Conservation (phyloP, 176 grass and related monocot genomes). For the Ensete ventricosum region DNA sequence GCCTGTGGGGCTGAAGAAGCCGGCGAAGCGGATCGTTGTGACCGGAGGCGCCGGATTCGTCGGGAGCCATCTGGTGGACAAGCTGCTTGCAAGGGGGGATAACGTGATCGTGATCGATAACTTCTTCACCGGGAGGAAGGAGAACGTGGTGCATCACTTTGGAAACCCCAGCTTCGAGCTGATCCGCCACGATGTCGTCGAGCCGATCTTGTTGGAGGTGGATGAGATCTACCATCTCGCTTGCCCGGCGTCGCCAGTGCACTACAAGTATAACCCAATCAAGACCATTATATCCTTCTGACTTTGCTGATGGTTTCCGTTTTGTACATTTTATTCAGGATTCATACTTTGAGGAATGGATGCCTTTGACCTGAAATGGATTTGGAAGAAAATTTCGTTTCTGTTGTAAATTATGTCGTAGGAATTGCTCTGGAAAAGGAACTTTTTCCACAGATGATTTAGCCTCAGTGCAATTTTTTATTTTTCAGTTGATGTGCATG, state of each 20-base stretch:
- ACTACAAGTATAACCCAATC: conserved; percentile 99
- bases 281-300: conserved; percentile 97
- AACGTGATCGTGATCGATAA: conserved; percentile 97
- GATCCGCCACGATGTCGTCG: conserved; percentile 93
- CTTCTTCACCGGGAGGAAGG: conserved; percentile 97
- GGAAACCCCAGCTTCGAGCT: conserved; percentile 84
- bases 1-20: conserved; percentile 57
- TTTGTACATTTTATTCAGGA: background rate
- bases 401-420: background rate
- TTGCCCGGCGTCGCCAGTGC: conserved; percentile 89
- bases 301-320: background rate
- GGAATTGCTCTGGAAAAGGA: background rate
- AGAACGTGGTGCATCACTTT: conserved; percentile 86
- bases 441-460: background rate
- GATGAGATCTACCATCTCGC: conserved; percentile 99
- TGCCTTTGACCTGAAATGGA: background rate
- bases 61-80: conserved; percentile 88
- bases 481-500: too few species aligned
- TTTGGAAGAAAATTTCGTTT: background rate
- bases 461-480: too few species aligned
- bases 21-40: conserved; percentile 58
- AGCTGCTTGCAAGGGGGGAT: conserved; percentile 62
- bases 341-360: background rate
- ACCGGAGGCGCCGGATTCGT: conserved; percentile 87
- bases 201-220: conserved; percentile 93